Percentiles rank a stretch among this genome's conserved stretches.
Conservation (phyloP, 495 filamentous ascomycete genomes). For the Podospora anserina region DNA sequence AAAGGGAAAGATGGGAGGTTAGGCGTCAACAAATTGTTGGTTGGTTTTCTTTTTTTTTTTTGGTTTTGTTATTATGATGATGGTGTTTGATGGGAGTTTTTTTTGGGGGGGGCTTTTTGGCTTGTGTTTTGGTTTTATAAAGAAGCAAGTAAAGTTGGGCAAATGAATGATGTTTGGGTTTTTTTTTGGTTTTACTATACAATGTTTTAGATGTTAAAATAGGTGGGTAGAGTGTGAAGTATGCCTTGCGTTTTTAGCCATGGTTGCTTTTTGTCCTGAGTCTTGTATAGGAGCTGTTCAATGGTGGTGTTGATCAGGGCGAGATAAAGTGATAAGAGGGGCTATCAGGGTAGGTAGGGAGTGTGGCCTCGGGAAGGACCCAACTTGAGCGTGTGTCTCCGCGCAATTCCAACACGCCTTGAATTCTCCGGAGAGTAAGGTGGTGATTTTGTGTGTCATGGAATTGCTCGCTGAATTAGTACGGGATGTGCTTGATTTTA, state of each 20-base stretch:
- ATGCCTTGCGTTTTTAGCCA: slow-evolving; percentile 6
- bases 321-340: background rate
- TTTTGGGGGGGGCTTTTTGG: background rate
- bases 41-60: background rate
- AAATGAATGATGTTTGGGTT: background rate
- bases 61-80: background rate
- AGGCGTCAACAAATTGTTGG: background rate
- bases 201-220: background rate
- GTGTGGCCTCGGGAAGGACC: background rate
- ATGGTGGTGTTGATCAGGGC: background rate
- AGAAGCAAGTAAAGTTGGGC: background rate
- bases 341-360: too few species aligned
- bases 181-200: background rate
- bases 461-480: background rate
- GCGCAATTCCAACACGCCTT: too few species aligned
- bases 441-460: background rate
- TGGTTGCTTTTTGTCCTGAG: background rate
- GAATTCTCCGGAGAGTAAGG: background rate
- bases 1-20: background rate
- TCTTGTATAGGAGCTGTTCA: background rate
- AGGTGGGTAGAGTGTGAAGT: background rate
- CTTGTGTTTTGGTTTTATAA: background rate
- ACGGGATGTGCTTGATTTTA: background rate
- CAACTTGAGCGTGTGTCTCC: background rate
- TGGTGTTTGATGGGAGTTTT: background rate